Evolutionary conservation across 805 yeast species (phyloP).

Genomic region (Saturnispora sekii): DNA sequence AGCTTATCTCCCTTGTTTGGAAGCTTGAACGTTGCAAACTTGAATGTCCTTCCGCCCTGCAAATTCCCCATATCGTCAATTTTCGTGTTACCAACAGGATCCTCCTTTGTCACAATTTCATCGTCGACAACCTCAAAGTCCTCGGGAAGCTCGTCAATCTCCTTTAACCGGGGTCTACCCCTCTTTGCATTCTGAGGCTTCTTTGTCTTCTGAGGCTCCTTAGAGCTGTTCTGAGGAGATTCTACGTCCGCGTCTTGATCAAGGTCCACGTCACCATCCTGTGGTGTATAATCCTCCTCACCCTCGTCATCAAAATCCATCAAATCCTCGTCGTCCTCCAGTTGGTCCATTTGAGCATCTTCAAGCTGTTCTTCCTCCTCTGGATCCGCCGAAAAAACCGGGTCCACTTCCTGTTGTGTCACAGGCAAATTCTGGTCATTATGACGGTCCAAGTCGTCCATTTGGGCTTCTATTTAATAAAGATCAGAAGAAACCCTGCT

Average conservation of each 20-base stretch:
- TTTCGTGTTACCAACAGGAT: slow-evolving; percentile 69
- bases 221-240: not conserved
- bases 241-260: slow-evolving; percentile 4
- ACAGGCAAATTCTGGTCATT: not conserved
- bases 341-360: slow-evolving; percentile 16
- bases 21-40: slow-evolving; percentile 60
- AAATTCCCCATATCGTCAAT: slow-evolving; percentile 59
- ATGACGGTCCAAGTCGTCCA: not conserved
- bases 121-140: slow-evolving; percentile 49
- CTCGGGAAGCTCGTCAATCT: slow-evolving; percentile 8
- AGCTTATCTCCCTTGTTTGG: slow-evolving; percentile 57
- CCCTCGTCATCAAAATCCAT: slow-evolving; percentile 13
- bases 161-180: slow-evolving; percentile 11
- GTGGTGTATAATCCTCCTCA: slow-evolving; percentile 16
- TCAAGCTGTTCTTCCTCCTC: slow-evolving; percentile 13
- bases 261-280: slow-evolving; percentile 16
- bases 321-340: slow-evolving; percentile 17
- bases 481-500: not conserved
- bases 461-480: not conserved
- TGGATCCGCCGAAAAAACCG: not conserved
- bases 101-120: slow-evolving; percentile 70
- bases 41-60: slow-evolving; percentile 62
- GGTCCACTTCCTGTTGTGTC: not conserved
- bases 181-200: slow-evolving; percentile 13
- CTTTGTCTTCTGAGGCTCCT: slow-evolving; percentile 1